A percentile compares a stretch with the other conserved stretches of the same genome.
Conservation (phyloP, 1,284 basidiomycete genomes). For the Boletus semigastroideus region DNA sequence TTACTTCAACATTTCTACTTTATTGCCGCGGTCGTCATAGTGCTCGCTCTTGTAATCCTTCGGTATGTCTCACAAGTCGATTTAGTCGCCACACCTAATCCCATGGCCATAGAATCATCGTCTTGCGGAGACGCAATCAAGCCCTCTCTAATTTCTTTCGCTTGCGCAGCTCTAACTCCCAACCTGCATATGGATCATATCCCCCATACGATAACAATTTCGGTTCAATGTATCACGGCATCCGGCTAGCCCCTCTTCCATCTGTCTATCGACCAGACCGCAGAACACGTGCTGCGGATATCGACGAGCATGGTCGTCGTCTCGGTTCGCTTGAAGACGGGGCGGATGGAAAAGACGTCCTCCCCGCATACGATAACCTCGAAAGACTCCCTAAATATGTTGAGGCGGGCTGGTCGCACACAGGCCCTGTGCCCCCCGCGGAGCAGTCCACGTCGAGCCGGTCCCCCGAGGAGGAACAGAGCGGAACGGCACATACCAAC, state of each 20-base stretch:
- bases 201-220: not conserved
- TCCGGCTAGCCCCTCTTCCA: slow-evolving; percentile 18
- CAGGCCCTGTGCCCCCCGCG: not conserved
- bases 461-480: slow-evolving; percentile 2
- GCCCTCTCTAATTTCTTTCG: slow-evolving; percentile 24
- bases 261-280: slow-evolving; percentile 17
- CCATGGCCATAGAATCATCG: slow-evolving; percentile 13
- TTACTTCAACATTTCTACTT: slow-evolving; percentile 26
- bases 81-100: slow-evolving; percentile 1
- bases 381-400: slow-evolving; percentile 47
- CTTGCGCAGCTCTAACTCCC: not conserved
- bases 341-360: slow-evolving; percentile 40
- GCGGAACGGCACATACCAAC: not conserved
- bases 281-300: slow-evolving; percentile 35
- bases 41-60: slow-evolving; percentile 19
- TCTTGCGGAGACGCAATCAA: slow-evolving; percentile 26
- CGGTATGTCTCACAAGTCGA: slow-evolving; percentile 16
- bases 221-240: slow-evolving; percentile 12
- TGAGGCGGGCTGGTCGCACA: slow-evolving; percentile 19
- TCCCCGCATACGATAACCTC: slow-evolving; percentile 44
- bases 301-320: slow-evolving; percentile 40
- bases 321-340: slow-evolving; percentile 23
- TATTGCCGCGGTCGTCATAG: slow-evolving; percentile 15
- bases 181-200: not conserved
- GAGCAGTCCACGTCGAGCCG: not conserved